These are phyloP conservation scores for Pyrus bretschneideri DNA, from an alignment of 306 rosid genomes.

Conservation along the genomic window DNA sequence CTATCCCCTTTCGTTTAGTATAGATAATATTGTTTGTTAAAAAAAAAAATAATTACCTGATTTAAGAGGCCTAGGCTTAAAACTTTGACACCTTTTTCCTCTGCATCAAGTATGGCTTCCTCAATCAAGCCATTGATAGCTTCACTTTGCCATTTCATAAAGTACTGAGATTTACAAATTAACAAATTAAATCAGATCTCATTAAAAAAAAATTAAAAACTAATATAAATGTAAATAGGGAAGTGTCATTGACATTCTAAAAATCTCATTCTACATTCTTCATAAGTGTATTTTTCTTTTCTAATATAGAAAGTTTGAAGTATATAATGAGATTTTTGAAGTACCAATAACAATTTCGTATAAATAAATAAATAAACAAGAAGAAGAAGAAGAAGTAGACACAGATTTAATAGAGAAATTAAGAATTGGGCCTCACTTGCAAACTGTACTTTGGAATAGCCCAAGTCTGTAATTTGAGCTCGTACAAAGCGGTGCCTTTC, in stretches of 20 bases:
- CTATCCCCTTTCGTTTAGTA: fast-evolving
- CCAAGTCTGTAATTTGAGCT: constrained; percentile 33
- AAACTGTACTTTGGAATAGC: constrained; percentile 22
- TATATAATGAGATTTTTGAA: no score
- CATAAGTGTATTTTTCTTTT: no score
- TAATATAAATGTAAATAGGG: not conserved
- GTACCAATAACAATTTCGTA: no score
- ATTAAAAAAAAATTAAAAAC: not conserved
- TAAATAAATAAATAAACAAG: not conserved
- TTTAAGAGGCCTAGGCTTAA: constrained; percentile 36
- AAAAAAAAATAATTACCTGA: constrained; percentile 16
- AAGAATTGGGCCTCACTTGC: constrained; percentile 1
- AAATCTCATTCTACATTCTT: no score
- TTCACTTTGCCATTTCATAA: constrained; percentile 19
- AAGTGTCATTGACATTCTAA: no score
- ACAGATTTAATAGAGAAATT: not conserved
- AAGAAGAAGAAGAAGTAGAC: no score
- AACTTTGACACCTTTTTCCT: constrained; percentile 27
- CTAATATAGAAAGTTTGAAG: no score
- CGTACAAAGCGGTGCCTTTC: constrained; percentile 20
- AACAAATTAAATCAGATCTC: not conserved
- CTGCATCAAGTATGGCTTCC: constrained; percentile 31
- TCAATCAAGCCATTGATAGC: constrained; percentile 28
- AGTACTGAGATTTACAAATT: constrained; percentile 13
- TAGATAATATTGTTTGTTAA: no score